Evolutionary conservation across 1,139 yeast species (phyloP), one percentile per base, ranked within the genome.

Genomic region (Suhomyces anneliseae): DNA sequence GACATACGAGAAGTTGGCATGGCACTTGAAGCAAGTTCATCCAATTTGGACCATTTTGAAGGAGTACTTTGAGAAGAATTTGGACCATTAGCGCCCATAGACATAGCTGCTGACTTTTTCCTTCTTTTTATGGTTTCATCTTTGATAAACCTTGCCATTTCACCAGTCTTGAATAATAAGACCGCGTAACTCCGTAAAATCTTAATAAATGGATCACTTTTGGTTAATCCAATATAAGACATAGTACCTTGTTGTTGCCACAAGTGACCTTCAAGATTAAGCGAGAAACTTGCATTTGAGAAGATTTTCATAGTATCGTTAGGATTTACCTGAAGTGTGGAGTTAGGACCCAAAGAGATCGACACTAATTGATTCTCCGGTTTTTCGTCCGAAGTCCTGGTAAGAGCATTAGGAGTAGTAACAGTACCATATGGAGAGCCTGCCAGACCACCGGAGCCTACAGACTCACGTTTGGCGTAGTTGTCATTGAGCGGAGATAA

Each of bases 241-340:
- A 74, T 52, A n/a, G 66, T 61, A 1, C 80, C 80, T 45, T 73
- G 77, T 39, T 65, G 69, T 49, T 73, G 78, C 68, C 76, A 66
- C 37, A 55, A 54, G 1, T 67, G 63, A 2, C 79, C 79, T 44
- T 74, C 78, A 7, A 70, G 60, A 46, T 64, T 61, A 26, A 74
- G 55, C 0, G 78, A 66, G 49, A 57, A 64, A 45, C 70, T 66
- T 2, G 79, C 76, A 51, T 68, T 63, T n/a, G 68, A 52, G 50
- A 72, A 72, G 1, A 67, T 58, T 24, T 62, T 62, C 47, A 75
- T 65, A 8, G 66, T 56, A 54, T 75, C 79, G 37, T 63, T 55
- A 2, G 74, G 69, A 44, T 68, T 62, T 27, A 75, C 62, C 44
- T 64, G 67, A 29, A 75, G 61, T 2, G 63, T 60, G 2, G 75